Conservation (phyloP, 2,329 filamentous ascomycete genomes). For the Emmonsiellopsis sp. region DNA sequence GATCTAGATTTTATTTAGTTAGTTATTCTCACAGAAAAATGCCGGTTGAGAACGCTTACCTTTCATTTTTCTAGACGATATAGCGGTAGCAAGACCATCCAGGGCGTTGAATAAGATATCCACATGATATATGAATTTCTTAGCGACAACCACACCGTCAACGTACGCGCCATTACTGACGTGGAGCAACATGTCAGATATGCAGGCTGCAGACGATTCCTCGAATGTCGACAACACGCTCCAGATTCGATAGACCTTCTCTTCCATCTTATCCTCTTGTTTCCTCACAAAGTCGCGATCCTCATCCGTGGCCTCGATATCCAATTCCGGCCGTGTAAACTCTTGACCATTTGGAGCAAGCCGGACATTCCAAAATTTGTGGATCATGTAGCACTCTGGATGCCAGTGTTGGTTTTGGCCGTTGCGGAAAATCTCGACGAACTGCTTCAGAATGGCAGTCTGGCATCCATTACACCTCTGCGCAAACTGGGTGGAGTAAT, state of each 20-base stretch:
- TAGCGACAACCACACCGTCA: conserved; percentile 87
- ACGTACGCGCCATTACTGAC: conserved; percentile 97
- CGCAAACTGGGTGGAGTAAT: conserved; percentile 96
- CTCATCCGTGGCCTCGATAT: conserved; percentile 54
- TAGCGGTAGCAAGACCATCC: conserved; percentile 70
- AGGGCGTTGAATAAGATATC: conserved; percentile 85
- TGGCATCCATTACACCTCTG: conserved; percentile 95
- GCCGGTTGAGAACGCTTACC: conserved; percentile 45
- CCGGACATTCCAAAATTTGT: conserved; percentile 99
- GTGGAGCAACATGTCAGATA: conserved; percentile 97
- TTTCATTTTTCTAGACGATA: conserved; percentile 63
- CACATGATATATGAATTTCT: conserved; percentile 92
- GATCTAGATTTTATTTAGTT: conserved; percentile 43
- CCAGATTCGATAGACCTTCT: conserved; percentile 97
- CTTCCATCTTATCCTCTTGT: conserved; percentile 90
- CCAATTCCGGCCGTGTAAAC: conserved; percentile 35
- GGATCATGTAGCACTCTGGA: conserved; percentile 99
- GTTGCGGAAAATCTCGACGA: conserved; percentile 97
- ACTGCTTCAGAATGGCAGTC: conserved; percentile 95
- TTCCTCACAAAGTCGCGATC: conserved; percentile 68
- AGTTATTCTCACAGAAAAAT: background rate
- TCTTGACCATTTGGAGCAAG: conserved; percentile 55
- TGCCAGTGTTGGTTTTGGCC: conserved; percentile 99
- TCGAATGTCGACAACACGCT: conserved; percentile 95
- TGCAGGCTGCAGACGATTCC: conserved; percentile 94